A percentile compares a stretch with the other conserved stretches of the same genome.
Evolutionary conservation across 495 filamentous ascomycete genomes (phyloP).

Genomic region (Clavariopsis aquatica): DNA sequence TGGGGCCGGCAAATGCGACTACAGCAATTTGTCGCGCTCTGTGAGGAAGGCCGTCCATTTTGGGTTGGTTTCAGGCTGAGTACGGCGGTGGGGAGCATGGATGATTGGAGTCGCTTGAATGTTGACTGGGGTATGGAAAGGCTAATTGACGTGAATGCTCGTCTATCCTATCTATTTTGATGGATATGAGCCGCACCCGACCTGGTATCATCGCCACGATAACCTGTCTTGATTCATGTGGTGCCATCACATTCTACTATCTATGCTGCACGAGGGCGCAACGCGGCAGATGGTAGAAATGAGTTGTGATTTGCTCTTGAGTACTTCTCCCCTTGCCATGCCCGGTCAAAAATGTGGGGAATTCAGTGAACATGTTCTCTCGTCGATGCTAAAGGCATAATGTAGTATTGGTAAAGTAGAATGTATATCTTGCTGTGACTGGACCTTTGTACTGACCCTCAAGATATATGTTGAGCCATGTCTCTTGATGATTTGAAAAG

Average conservation of each 20-base stretch:
- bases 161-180: slow-evolving; percentile 25
- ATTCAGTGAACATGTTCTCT: neutral
- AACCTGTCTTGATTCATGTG: neutral
- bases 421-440: too few relatives aligned
- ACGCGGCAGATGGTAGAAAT: slow-evolving; percentile 1
- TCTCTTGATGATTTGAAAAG: too few relatives aligned
- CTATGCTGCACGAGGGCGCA: neutral
- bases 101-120: slow-evolving; percentile 26
- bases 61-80: slow-evolving; percentile 34
- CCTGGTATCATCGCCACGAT: slow-evolving; percentile 11
- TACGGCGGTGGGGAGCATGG: slow-evolving; percentile 9
- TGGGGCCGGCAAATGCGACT: slow-evolving; percentile 31
- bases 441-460: too few relatives aligned
- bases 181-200: slow-evolving; percentile 10
- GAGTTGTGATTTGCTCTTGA: neutral
- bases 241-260: neutral
- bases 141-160: slow-evolving; percentile 21
- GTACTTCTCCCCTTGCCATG: neutral
- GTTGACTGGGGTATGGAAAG: slow-evolving; percentile 14
- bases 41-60: slow-evolving; percentile 9
- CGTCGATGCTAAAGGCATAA: too few relatives aligned
- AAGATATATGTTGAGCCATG: too few relatives aligned
- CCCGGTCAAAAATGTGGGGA: neutral
- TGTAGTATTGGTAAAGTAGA: too few relatives aligned
- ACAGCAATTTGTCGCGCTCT: slow-evolving; percentile 19